Evolutionary conservation across 495 filamentous ascomycete genomes (phyloP), one percentile per base, ranked within the genome.

Genomic region (Cercophora scortea): DNA sequence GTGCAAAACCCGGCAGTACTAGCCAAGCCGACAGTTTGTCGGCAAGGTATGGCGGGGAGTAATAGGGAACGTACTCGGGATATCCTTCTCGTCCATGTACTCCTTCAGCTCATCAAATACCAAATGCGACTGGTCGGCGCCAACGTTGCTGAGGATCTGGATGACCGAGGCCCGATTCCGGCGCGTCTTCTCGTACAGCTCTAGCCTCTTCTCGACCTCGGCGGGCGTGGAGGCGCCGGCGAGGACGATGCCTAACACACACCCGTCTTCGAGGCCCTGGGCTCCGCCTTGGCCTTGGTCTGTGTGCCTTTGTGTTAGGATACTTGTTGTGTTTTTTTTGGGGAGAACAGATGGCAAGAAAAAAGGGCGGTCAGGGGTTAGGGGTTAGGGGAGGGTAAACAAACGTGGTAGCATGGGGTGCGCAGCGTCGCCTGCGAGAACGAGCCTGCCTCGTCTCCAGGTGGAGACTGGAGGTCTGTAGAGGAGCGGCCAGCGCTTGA

Each of bases 161-260:
- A 83, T 75, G 6, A 55, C 67, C 13, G 72, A 71, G 7, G 74
- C 75, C 38, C 80, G 68, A 19, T 71, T 68, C 8, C 79, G 63
- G 13, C 80, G 65, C 15, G 71, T 63, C 12, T 68, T 54, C 51
- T 83, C 69, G 55, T 81, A 85, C 2, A 82, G 45, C 35, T 65
- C 59, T 8, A 83, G 55, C 3, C 78, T 67, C 0, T 56, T 47
- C 0, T 60, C 57, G 15, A 84, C 64, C 12, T 79, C 36, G 13
- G 13, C 36, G 13, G 36, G 36, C 13, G 36, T 38, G 36, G 10
- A 38, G 39, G 50, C 60, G 35, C 42, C 48, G 8, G 68, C 57
- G 7, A 67, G 35, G 1, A 63, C 58, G 0, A 72, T 65, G 10
- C 61, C 71, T 0, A 76, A 51, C 13, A 66, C 71, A 1, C 57